These are phyloP conservation scores for Thielaviopsis ethacetica DNA, from an alignment of 2,329 filamentous ascomycete species.

Conservation along the genomic window DNA sequence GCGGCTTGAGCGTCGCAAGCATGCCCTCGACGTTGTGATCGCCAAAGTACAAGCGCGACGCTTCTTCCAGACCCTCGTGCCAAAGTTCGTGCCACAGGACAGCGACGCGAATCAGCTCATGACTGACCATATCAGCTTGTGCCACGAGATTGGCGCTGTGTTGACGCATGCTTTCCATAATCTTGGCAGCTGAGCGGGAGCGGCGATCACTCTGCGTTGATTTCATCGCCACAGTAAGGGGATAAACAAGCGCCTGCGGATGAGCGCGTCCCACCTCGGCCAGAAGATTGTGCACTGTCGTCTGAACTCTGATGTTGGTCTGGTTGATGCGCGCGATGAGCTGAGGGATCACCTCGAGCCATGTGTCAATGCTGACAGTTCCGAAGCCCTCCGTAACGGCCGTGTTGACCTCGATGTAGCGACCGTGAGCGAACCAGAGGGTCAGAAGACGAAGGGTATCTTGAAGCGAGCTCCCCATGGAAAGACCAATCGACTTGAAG, in stretches of 20 bases:
- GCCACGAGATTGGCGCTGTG: conserved; percentile 87
- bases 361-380: conserved; percentile 89
- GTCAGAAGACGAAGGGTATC: conserved; percentile 86
- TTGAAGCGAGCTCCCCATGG: conserved; percentile 80
- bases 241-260: conserved; percentile 91
- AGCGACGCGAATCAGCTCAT: conserved; percentile 90
- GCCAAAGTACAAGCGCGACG: conserved; percentile 89
- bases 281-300: conserved; percentile 81
- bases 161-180: conserved; percentile 96
- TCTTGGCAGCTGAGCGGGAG: conserved; percentile 73
- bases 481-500: conserved; percentile 91
- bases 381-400: conserved; percentile 83
- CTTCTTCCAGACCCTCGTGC: conserved; percentile 96
- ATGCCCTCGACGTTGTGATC: conserved; percentile 96
- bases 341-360: conserved; percentile 96
- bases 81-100: conserved; percentile 98
- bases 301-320: conserved; percentile 72
- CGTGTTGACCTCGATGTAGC: conserved; percentile 69
- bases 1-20: conserved; percentile 76
- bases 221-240: conserved; percentile 95
- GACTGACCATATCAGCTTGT: conserved; percentile 87
- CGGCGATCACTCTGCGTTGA: conserved; percentile 66
- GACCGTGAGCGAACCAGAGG: conserved; percentile 90
- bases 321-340: conserved; percentile 96
- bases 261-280: conserved; percentile 87